Percentiles rank a stretch among this genome's conserved stretches.
phyloP scores from a whole-genome alignment of 2,329 filamentous ascomycete species.

The Verticillium nubilum region DNA sequence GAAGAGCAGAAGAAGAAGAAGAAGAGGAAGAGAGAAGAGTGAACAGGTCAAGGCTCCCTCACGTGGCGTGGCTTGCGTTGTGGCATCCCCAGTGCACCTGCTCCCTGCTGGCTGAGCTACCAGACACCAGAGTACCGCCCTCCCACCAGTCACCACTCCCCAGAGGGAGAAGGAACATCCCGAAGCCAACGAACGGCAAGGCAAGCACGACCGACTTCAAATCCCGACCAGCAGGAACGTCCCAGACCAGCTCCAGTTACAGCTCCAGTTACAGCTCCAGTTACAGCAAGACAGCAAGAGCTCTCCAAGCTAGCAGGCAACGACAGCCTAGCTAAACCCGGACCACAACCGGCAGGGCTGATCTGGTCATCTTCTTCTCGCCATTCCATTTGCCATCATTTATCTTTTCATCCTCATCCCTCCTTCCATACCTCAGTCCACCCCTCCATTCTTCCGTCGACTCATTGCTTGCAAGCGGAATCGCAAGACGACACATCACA shows the following conservation, averaged over 20 bases:
- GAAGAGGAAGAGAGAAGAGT: background rate
- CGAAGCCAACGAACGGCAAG: background rate
- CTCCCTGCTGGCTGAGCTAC: too few relatives aligned
- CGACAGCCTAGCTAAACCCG: background rate
- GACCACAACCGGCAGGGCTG: background rate
- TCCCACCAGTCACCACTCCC: too few relatives aligned
- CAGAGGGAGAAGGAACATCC: background rate
- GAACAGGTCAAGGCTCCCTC: background rate
- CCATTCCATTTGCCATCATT: background rate
- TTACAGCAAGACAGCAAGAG: background rate
- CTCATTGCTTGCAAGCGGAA: background rate
- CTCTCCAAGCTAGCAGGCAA: background rate
- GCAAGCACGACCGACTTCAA: background rate
- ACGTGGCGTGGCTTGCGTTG: background rate
- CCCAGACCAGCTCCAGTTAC: background rate
- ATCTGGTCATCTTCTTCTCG: background rate
- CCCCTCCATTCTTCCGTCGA: background rate
- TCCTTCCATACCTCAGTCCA: background rate
- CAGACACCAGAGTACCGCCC: background rate
- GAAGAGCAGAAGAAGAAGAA: background rate
- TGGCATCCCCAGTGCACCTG: background rate
- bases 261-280: background rate
- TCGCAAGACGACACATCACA: background rate
- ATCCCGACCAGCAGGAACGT: background rate
- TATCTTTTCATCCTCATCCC: background rate